Evolutionary conservation across 352 stramenopile species (phyloP).

Genomic region (Globisporangium alternatum): DNA sequence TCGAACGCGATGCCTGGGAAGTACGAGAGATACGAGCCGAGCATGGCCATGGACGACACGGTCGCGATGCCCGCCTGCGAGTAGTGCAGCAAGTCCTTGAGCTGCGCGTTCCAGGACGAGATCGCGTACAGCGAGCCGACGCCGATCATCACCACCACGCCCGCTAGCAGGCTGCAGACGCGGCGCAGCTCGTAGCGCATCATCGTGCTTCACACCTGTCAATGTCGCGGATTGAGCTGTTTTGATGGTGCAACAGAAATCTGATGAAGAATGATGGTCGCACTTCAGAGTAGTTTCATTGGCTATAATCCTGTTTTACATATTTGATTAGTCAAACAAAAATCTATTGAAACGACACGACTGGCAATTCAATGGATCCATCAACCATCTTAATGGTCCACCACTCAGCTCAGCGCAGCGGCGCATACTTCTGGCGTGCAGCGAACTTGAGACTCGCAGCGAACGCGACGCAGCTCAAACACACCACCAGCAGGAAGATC

Average conservation of each 20-base stretch:
- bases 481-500: constrained; percentile 58
- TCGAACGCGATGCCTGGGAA: constrained; percentile 73
- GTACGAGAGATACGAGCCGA: constrained; percentile 79
- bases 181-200: constrained; percentile 23
- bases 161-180: constrained; percentile 47
- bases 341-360: not conserved
- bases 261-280: too few species aligned
- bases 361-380: not conserved
- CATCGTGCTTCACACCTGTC: constrained; percentile 3
- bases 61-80: constrained; percentile 72
- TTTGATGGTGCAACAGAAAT: not conserved
- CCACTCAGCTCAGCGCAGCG: constrained; percentile 5
- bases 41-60: constrained; percentile 69
- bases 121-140: constrained; percentile 79
- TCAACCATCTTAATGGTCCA: not conserved
- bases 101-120: constrained; percentile 80
- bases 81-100: constrained; percentile 73
- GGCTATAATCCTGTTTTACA: not conserved
- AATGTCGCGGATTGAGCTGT: not conserved
- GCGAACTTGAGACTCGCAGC: constrained; percentile 55
- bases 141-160: constrained; percentile 64
- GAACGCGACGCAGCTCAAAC: constrained; percentile 47
- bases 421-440: constrained; percentile 26
- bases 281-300: too few species aligned
- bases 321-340: not conserved